phyloP scores from a whole-genome alignment of 2,329 filamentous ascomycete genomes.

The Thermothelomyces thermophilus region DNA sequence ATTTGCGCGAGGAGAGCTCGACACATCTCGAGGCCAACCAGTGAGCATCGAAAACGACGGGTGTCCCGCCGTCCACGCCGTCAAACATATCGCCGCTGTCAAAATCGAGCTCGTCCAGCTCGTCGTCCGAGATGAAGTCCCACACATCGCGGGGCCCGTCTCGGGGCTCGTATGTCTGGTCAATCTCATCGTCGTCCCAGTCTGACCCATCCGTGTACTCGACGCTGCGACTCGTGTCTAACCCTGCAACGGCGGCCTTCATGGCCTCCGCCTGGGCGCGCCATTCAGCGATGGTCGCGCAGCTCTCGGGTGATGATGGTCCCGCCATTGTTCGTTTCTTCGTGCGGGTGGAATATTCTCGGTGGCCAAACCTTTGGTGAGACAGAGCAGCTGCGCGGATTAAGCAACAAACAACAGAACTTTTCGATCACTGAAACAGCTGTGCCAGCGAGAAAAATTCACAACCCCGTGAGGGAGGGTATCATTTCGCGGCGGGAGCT shows the following conservation, averaged over 20 bases:
- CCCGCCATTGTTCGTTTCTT: slow-evolving; percentile 20
- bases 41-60: slow-evolving; percentile 40
- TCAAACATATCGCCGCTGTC: slow-evolving; percentile 34
- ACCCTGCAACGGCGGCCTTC: slow-evolving; percentile 71
- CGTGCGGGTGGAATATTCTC: too few species aligned
- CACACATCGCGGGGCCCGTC: slow-evolving; percentile 75
- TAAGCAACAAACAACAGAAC: too few species aligned
- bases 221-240: slow-evolving; percentile 36
- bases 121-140: slow-evolving; percentile 82
- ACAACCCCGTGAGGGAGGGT: neutral
- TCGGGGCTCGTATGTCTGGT: slow-evolving; percentile 39
- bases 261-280: slow-evolving; percentile 78
- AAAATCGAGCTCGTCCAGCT: slow-evolving; percentile 50
- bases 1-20: slow-evolving; percentile 56
- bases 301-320: slow-evolving; percentile 33
- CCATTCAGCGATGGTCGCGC: slow-evolving; percentile 51
- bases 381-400: too few species aligned
- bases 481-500: neutral
- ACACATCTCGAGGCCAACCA: slow-evolving; percentile 71
- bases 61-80: slow-evolving; percentile 32
- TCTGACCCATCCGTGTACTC: slow-evolving; percentile 46
- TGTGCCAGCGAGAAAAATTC: neutral
- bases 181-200: slow-evolving; percentile 58
- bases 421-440: too few species aligned
- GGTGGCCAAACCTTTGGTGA: too few species aligned